A percentile compares a stretch with the other conserved stretches of the same genome.
phyloP scores from a whole-genome alignment of 2,329 filamentous ascomycete genomes.

The Aspergillus quadrilineatus region DNA sequence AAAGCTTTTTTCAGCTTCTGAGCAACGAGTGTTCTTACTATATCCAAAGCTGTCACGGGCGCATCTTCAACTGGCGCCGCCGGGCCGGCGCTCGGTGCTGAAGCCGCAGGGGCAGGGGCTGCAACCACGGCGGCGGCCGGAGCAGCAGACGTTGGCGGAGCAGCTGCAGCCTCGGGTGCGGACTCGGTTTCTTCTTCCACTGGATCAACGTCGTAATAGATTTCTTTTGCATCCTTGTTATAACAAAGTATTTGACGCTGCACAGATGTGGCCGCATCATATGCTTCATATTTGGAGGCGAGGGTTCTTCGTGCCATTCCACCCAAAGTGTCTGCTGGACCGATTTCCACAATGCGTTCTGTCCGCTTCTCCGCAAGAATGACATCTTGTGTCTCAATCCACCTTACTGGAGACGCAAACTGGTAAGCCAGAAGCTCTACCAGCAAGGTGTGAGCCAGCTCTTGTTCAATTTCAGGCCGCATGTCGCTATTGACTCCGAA shows the following conservation, averaged over 20 bases:
- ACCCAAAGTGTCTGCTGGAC: slow-evolving; percentile 92
- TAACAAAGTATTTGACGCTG: slow-evolving; percentile 98
- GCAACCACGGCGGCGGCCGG: slow-evolving; percentile 44
- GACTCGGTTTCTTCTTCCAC: slow-evolving; percentile 81
- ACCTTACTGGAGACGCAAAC: slow-evolving; percentile 97
- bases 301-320: slow-evolving; percentile 97
- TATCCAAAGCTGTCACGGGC: slow-evolving; percentile 84
- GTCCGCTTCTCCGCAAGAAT: slow-evolving; percentile 94
- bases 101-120: slow-evolving; percentile 54
- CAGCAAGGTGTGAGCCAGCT: slow-evolving; percentile 96
- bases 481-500: slow-evolving; percentile 49
- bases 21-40: slow-evolving; percentile 83
- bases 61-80: slow-evolving; percentile 82
- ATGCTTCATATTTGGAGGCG: slow-evolving; percentile 96
- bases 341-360: slow-evolving; percentile 96
- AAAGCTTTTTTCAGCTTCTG: slow-evolving; percentile 97
- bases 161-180: slow-evolving; percentile 36
- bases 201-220: slow-evolving; percentile 98
- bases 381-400: slow-evolving; percentile 99
- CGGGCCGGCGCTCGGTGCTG: slow-evolving; percentile 73
- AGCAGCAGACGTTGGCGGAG: slow-evolving; percentile 43
- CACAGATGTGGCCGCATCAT: slow-evolving; percentile 93
- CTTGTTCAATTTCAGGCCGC: slow-evolving; percentile 98
- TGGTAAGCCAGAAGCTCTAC: slow-evolving; percentile 99
- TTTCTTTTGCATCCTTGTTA: slow-evolving; percentile 98